phyloP scores from a whole-genome alignment of 306 rosid genomes.

The Lupinus albus region DNA sequence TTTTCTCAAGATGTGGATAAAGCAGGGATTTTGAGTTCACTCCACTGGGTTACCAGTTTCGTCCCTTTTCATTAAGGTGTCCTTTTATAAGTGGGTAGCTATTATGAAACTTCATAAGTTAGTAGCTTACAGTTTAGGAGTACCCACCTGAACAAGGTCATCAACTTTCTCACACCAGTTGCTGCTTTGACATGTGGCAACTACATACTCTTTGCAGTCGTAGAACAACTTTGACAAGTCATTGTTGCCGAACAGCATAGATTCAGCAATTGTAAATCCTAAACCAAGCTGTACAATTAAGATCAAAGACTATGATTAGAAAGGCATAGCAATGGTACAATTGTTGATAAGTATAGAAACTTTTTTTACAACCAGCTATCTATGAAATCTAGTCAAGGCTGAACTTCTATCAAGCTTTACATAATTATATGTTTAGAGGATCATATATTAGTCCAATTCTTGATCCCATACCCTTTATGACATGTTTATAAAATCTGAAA shows the following conservation, averaged over 20 bases:
- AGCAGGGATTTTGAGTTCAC: conserved; percentile 22
- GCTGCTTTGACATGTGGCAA: conserved; percentile 62
- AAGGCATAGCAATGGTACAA: conserved; percentile 30
- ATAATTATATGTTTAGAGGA: neutral
- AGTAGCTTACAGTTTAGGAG: conserved; percentile 28
- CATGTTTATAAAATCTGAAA: neutral
- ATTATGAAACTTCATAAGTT: conserved; percentile 17
- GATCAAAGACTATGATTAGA: conserved; percentile 49
- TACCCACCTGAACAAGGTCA: conserved; percentile 81
- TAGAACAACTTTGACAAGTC: conserved; percentile 78
- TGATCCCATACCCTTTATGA: neutral
- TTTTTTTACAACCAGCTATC: neutral
- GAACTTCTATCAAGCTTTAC: conserved; percentile 19
- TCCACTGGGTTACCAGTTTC: conserved; percentile 3
- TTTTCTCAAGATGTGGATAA: conserved; percentile 10
- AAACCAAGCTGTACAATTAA: conserved; percentile 76
- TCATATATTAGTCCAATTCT: neutral
- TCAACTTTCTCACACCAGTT: conserved; percentile 67
- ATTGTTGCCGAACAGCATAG: conserved; percentile 51
- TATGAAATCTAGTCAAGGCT: conserved; percentile 1
- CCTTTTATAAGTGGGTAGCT: neutral
- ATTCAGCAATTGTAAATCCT: conserved; percentile 80
- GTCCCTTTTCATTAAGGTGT: conserved; percentile 26
- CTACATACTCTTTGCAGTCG: conserved; percentile 86
- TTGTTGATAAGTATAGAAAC: neutral